Percentiles rank a stretch among this genome's conserved stretches.
phyloP scores from a whole-genome alignment of 108 stramenopile genomes.

The Pseudonitzschia pungens region DNA sequence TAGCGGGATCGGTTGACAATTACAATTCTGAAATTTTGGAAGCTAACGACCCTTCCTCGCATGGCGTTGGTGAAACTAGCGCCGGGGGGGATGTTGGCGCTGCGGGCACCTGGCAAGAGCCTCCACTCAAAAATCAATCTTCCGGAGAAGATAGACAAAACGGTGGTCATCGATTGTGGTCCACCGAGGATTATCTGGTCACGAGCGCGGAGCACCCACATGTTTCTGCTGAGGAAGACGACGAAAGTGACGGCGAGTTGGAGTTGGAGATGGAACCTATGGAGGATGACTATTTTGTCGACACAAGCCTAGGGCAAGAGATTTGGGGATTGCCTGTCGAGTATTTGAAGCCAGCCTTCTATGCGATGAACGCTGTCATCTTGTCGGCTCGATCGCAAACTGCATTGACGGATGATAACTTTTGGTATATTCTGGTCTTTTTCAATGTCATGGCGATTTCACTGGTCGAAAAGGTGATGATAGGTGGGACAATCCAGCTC shows the following conservation, averaged over 20 bases:
- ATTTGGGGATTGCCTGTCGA: slow-evolving; percentile 19
- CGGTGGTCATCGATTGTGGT: slow-evolving; percentile 48
- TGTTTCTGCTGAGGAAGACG: neutral
- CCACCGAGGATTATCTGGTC: slow-evolving; percentile 36
- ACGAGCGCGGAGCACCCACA: slow-evolving; percentile 20
- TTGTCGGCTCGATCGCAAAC: slow-evolving; percentile 40
- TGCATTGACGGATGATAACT: slow-evolving; percentile 41
- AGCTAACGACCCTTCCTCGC: slow-evolving; percentile 48
- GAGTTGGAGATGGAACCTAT: slow-evolving; percentile 3
- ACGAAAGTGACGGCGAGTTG: slow-evolving; percentile 16
- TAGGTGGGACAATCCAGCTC: slow-evolving; percentile 21
- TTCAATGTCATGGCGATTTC: slow-evolving; percentile 52
- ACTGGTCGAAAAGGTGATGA: slow-evolving; percentile 29
- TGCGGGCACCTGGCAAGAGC: slow-evolving; percentile 6
- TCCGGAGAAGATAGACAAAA: neutral
- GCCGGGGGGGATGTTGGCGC: neutral
- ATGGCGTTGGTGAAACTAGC: slow-evolving; percentile 13
- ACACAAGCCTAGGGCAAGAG: slow-evolving; percentile 4
- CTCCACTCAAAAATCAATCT: neutral
- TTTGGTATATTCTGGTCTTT: slow-evolving; percentile 65
- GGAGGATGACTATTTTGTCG: slow-evolving; percentile 9
- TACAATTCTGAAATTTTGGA: slow-evolving; percentile 65
- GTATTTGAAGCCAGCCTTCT: slow-evolving; percentile 22
- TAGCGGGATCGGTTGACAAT: slow-evolving; percentile 54
- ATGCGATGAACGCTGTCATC: slow-evolving; percentile 46